phyloP scores from a whole-genome alignment of 164 flowering plant species.

The Nymphaea colorata region DNA sequence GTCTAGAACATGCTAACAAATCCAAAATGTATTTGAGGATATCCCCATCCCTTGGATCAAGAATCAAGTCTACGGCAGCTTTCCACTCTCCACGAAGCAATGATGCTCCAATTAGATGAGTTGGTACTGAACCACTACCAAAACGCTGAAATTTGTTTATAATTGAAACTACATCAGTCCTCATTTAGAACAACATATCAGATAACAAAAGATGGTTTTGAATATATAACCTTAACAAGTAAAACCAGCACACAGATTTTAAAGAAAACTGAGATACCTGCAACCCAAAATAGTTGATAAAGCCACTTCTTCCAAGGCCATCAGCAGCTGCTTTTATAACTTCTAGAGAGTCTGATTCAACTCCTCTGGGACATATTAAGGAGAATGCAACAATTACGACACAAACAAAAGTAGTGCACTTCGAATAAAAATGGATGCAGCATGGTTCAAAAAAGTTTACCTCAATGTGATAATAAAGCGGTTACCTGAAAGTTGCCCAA shows the following conservation, averaged over 20 bases:
- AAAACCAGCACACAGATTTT: background rate
- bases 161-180: background rate
- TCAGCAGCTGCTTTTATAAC: constrained; percentile 59
- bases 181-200: too few species aligned
- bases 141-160: constrained; percentile 50
- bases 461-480: constrained; percentile 81
- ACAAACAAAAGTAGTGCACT: too few species aligned
- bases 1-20: too few species aligned
- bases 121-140: constrained; percentile 94
- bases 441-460: constrained; percentile 14
- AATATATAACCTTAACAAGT: too few species aligned
- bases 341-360: constrained; percentile 74
- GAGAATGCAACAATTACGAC: background rate
- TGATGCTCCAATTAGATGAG: constrained; percentile 76
- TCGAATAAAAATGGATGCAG: too few species aligned
- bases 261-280: constrained; percentile 35
- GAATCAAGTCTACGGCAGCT: constrained; percentile 60
- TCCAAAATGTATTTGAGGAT: constrained; percentile 38
- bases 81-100: constrained; percentile 95
- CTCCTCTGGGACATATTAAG: constrained; percentile 51
- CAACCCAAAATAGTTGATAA: constrained; percentile 91
- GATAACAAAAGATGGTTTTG: too few species aligned
- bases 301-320: constrained; percentile 69
- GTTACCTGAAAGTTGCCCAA: constrained; percentile 93
- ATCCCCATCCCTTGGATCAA: constrained; percentile 98